A percentile compares a stretch with the other conserved stretches of the same genome.
Conservation (phyloP, 805 yeast genomes). For the Schwanniomyces polymorphus region DNA sequence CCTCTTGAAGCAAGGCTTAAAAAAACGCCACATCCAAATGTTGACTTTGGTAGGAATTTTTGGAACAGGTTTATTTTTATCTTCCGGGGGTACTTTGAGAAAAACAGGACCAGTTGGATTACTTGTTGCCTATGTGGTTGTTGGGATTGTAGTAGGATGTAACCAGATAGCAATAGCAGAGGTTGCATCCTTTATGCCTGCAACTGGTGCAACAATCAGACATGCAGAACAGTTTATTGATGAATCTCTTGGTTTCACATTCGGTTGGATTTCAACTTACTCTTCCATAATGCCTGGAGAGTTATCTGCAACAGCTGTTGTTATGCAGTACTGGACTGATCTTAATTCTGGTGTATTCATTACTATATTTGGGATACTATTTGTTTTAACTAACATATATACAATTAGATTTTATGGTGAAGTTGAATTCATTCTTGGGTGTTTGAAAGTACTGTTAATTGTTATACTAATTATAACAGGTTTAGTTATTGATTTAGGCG, state of each 20-base stretch:
- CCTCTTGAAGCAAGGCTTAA: too few relatives aligned
- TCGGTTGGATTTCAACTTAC: conserved; percentile 46
- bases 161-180: conserved; percentile 43
- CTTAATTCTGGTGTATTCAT: conserved; percentile 48
- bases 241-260: conserved; percentile 47
- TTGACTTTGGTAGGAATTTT: conserved; percentile 25
- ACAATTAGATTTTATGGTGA: conserved; percentile 38
- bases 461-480: conserved; percentile 19
- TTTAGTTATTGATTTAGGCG: conserved; percentile 23
- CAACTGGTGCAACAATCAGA: conserved; percentile 33
- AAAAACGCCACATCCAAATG: conserved; percentile 18
- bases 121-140: conserved; percentile 47
- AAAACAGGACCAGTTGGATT: conserved; percentile 46
- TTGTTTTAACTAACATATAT: conserved; percentile 32
- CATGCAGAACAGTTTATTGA: conserved; percentile 41
- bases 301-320: conserved; percentile 47
- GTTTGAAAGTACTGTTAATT: conserved; percentile 22
- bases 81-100: conserved; percentile 50
- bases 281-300: conserved; percentile 37
- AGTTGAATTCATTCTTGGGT: conserved; percentile 25
- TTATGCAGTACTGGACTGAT: conserved; percentile 46
- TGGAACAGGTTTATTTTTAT: conserved; percentile 57
- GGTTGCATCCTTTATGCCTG: conserved; percentile 36
- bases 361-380: conserved; percentile 37
- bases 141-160: conserved; percentile 43